Evolutionary conservation across 768 basidiomycete species (phyloP), one percentile per base, ranked within the genome.

Genomic region (Termitomyces sp.): DNA sequence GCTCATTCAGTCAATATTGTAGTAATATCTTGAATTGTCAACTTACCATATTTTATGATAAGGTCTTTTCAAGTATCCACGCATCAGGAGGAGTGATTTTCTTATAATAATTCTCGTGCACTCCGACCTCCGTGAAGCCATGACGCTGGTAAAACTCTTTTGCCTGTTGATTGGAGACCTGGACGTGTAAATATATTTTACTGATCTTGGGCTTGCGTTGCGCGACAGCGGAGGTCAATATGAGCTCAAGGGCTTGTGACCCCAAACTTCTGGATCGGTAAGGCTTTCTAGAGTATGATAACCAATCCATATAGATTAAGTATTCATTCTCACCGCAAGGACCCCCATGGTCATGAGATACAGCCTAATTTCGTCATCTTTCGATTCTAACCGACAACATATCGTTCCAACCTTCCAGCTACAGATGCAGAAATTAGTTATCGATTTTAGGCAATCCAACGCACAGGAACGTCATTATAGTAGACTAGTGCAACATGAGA

Each of bases 321-420:
- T 49, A 55, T n/a, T 35, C 54, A 43, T 59, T 75, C 85, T 74
- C 76, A 94, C 92, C 57, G 91, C 92, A 57, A 95, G 84, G 62
- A 95, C 75, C 47, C 93, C 94, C 87, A 95, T 88, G 52, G 94
- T 95, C 88, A 94, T 92, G 69, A 95, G 80, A 74, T 95, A 95
- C 60, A 92, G 73, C 50, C 79, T 77, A 47, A 73, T 76, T 64
- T 78, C 72, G 48, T 76, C 81, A 66, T 82, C 79, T 67, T 84
- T 83, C 55, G 77, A 80, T 72, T 96, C 93, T 61, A 94, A 72
- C 59, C 91, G 84, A 75, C 90, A 93, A 72, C 91, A 93, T 67
- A 95, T 82, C 5, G 87, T 91, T 60, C 94, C 93, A 62, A 95
- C 87, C 78, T 79, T 67, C 59, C 49, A 57, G 61, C 61, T 63